These are phyloP conservation scores for Tetracladium maxilliforme DNA, from an alignment of 2,329 filamentous ascomycete species.

Conservation along the genomic window DNA sequence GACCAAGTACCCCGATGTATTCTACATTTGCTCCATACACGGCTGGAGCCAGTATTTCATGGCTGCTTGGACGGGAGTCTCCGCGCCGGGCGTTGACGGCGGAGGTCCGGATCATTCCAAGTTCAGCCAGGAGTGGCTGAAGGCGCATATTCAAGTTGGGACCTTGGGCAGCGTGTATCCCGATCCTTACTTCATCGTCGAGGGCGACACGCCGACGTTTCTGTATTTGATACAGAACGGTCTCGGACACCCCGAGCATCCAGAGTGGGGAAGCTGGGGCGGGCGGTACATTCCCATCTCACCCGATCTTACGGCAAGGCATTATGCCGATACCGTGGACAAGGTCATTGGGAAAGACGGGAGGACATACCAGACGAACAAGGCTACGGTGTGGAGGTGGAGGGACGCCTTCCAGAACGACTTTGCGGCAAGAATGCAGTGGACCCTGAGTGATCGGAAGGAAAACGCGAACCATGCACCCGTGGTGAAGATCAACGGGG, in stretches of 20 bases:
- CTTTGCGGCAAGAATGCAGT: slow-evolving; percentile 24
- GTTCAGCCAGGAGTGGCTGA: slow-evolving; percentile 1
- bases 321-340: slow-evolving; percentile 16
- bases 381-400: slow-evolving; percentile 26
- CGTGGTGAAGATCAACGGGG: slow-evolving; percentile 11
- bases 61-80: too few species aligned
- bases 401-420: slow-evolving; percentile 22
- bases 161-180: slow-evolving; percentile 2
- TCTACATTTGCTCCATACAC: too few species aligned
- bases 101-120: too few species aligned
- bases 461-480: slow-evolving; percentile 28
- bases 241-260: slow-evolving; percentile 27
- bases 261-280: slow-evolving; percentile 32
- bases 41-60: too few species aligned
- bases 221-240: slow-evolving; percentile 33
- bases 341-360: slow-evolving; percentile 13
- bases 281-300: slow-evolving; percentile 26
- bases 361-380: slow-evolving; percentile 10
- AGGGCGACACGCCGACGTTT: slow-evolving; percentile 32
- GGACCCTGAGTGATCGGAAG: slow-evolving; percentile 19
- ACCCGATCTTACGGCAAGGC: slow-evolving; percentile 6
- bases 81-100: too few species aligned
- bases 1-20: too few species aligned
- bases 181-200: slow-evolving; percentile 1
- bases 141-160: slow-evolving; percentile 2